These are phyloP conservation scores for Purpureocillium takamizusanense DNA, from an alignment of 2,329 filamentous ascomycete species.

Conservation along the genomic window DNA sequence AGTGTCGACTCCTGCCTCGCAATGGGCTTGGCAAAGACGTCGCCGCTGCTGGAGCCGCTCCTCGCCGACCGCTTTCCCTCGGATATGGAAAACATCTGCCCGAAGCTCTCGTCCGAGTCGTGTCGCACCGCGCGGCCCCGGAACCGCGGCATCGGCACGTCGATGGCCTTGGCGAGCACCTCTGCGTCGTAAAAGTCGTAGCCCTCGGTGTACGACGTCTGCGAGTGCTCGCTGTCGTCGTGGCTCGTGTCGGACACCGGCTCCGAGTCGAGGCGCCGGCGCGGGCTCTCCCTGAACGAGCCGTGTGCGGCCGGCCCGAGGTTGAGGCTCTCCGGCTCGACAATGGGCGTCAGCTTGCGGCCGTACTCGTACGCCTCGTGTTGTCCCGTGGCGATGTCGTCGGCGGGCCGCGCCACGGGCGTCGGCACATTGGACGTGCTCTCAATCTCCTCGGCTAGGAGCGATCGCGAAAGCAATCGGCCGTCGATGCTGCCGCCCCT, in stretches of 20 bases:
- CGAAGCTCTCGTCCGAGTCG: constrained; percentile 50
- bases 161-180: constrained; percentile 40
- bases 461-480: constrained; percentile 29
- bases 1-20: constrained; percentile 16
- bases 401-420: constrained; percentile 45
- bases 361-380: constrained; percentile 20
- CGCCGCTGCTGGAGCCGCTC: constrained; percentile 7
- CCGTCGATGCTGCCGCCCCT: constrained; percentile 18
- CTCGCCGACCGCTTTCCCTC: constrained; percentile 22
- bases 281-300: constrained; percentile 19
- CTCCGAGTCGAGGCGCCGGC: constrained; percentile 39
- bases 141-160: constrained; percentile 35
- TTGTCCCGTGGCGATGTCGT: constrained; percentile 20
- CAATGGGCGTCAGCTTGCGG: constrained; percentile 35
- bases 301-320: constrained; percentile 38
- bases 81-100: constrained; percentile 50
- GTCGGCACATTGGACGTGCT: constrained; percentile 56
- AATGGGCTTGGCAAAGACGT: constrained; percentile 17
- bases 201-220: constrained; percentile 47
- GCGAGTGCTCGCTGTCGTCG: constrained; percentile 36
- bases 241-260: constrained; percentile 39
- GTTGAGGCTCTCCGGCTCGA: constrained; percentile 40
- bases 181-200: constrained; percentile 59
- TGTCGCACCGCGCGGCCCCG: constrained; percentile 28
- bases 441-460: constrained; percentile 47